phyloP scores from a whole-genome alignment of 2,329 filamentous ascomycete genomes.

The Epichloe elymi region DNA sequence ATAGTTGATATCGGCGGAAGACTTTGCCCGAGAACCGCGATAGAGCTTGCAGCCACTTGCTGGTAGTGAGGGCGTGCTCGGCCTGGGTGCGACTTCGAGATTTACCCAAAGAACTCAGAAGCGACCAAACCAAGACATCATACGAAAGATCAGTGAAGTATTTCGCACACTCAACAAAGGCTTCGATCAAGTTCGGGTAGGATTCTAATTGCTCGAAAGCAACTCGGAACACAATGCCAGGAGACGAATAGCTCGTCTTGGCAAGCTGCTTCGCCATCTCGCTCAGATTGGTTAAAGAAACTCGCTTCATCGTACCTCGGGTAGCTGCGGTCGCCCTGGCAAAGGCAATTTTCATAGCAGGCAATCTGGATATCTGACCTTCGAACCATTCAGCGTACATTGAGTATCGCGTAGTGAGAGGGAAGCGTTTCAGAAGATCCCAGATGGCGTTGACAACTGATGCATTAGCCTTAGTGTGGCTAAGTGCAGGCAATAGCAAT shows the following conservation, averaged over 20 bases:
- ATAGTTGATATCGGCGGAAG: conserved; percentile 71
- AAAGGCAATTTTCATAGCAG: conserved; percentile 69
- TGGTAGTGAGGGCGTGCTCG: conserved; percentile 58
- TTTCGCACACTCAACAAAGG: conserved; percentile 84
- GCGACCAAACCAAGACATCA: conserved; percentile 84
- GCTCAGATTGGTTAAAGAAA: conserved; percentile 75
- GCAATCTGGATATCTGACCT: conserved; percentile 61
- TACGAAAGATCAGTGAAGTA: conserved; percentile 91
- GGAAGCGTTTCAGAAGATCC: conserved; percentile 66
- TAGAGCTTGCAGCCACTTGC: conserved; percentile 81
- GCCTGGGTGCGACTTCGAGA: conserved; percentile 50
- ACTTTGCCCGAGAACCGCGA: conserved; percentile 85
- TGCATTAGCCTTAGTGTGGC: conserved; percentile 73
- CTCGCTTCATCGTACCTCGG: conserved; percentile 71
- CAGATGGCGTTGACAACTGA: conserved; percentile 78
- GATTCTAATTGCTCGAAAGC: conserved; percentile 84
- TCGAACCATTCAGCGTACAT: conserved; percentile 92
- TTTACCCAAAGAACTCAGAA: conserved; percentile 62
- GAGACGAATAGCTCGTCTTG: conserved; percentile 83
- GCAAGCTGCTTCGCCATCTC: conserved; percentile 80
- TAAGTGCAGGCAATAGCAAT: conserved; percentile 76
- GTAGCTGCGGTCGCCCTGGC: conserved; percentile 66
- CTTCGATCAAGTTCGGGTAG: conserved; percentile 89
- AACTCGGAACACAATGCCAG: conserved; percentile 80
- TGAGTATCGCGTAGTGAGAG: conserved; percentile 63